phyloP scores from a whole-genome alignment of 176 grass and related monocot genomes.

The Eragrostis curvula region DNA sequence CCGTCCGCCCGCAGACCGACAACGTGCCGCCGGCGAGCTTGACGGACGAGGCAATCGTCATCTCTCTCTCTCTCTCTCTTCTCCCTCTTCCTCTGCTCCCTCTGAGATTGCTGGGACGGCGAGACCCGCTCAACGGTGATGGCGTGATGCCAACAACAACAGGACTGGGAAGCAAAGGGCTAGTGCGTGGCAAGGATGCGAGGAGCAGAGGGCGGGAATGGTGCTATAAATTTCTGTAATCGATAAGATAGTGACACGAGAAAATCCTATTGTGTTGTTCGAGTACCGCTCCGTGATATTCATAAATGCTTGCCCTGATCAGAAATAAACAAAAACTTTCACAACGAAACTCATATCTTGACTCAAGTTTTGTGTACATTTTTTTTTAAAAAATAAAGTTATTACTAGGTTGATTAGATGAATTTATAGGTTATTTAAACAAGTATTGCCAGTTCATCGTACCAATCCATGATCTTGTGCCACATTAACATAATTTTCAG shows the following conservation, averaged over 20 bases:
- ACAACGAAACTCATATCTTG: not conserved
- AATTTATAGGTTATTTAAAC: too few species aligned
- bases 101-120: not conserved
- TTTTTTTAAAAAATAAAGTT: too few species aligned
- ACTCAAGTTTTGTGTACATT: not conserved
- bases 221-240: not conserved
- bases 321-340: not conserved
- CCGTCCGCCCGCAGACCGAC: conserved; percentile 47
- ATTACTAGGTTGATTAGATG: too few species aligned
- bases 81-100: not conserved
- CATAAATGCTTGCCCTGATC: not conserved
- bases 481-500: too few species aligned
- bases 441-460: too few species aligned
- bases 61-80: conserved; percentile 39
- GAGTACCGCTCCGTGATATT: too few species aligned
- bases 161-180: too few species aligned
- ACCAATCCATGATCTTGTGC: too few species aligned
- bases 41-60: conserved; percentile 67
- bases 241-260: too few species aligned
- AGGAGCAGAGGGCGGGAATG: conserved; percentile 5
- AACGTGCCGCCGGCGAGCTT: conserved; percentile 62
- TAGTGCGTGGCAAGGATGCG: not conserved
- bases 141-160: too few species aligned
- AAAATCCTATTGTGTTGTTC: too few species aligned
- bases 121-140: not conserved